Evolutionary conservation across 2,329 filamentous ascomycete species (phyloP), one percentile per base, ranked within the genome.

Genomic region (Aspergillus quadrilineatus): DNA sequence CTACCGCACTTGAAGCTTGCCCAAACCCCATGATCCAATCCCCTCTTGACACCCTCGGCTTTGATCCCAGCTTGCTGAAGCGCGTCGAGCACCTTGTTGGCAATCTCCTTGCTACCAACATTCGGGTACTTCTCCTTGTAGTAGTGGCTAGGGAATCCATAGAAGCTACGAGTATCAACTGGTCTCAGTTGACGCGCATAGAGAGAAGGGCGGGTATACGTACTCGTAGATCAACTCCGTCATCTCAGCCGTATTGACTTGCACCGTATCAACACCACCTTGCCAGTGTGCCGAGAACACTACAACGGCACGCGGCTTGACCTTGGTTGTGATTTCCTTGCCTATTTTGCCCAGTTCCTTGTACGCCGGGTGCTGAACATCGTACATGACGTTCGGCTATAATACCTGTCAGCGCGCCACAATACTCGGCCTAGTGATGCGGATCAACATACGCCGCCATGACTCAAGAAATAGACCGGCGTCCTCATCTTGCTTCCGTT

Each of bases 231-330:
- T 88, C 61, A 90, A 67, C 56, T 86, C 82, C 3, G 82, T 85
- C n/a, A 79, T 74, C 55, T 84, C 84, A 3, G 82, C 85, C 7
- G 81, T 83, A 69, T 90, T 90, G 63, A 90, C 80, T 65, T 87
- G 77, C 59, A 90, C 81, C 3, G 75, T 78, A 63, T 80, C 75
- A 39, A 73, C 72, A 1, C 67, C 53, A 6, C 80, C 85, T 73
- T 89, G 85, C 89, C 89, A 92, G 71, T 92, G 89, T 1, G 88
- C 89, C 0, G 88, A 90, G 68, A 92, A 87, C 28, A 91, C 86
- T 1, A 92, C 84, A 14, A 92, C 81, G 1, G 88, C 89, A 60
- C 83, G 86, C 1, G 89, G 89, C 65, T 86, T 87, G 43, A 90
- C 83, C 59, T 84, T 82, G 29, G 82, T 77, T 0, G 87, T 90